Conservation (phyloP, 257 asterid genomes). For the Fraxinus pennsylvanica region DNA sequence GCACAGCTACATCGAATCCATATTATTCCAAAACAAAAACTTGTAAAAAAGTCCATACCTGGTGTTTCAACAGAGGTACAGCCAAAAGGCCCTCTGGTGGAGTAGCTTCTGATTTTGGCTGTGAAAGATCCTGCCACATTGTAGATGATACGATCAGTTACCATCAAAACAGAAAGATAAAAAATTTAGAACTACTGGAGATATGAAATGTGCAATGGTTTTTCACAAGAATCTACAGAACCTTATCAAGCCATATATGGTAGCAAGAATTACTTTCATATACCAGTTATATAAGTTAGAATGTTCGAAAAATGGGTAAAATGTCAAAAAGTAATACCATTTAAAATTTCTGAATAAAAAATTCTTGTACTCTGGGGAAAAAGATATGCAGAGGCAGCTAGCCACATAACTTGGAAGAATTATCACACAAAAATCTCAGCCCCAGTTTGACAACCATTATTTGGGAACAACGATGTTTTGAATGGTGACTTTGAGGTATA, state of each 20-base stretch:
- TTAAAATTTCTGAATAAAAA: neutral
- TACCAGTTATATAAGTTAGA: neutral
- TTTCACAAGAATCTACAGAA: neutral
- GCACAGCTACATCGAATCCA: neutral
- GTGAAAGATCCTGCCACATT: constrained; percentile 59
- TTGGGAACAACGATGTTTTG: too few relatives aligned
- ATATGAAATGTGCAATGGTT: neutral
- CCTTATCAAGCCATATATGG: neutral
- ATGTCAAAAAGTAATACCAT: neutral
- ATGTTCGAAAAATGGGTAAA: neutral
- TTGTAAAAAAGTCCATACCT: constrained; percentile 33
- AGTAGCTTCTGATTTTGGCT: constrained; percentile 73
- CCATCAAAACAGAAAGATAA: neutral
- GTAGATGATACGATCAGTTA: neutral
- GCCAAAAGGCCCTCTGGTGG: constrained; percentile 85
- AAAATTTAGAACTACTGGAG: neutral
- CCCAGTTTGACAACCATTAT: too few relatives aligned
- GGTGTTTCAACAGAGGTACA: constrained; percentile 84
- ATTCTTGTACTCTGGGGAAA: neutral
- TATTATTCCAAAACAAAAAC: neutral
- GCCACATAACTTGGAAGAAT: neutral
- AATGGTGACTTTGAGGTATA: too few relatives aligned
- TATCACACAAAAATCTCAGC: neutral
- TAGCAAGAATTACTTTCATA: neutral
- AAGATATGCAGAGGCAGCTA: neutral